Base-by-base conservation (phyloP, 2,329 filamentous ascomycete species). In the Alternaria longipes region DNA sequence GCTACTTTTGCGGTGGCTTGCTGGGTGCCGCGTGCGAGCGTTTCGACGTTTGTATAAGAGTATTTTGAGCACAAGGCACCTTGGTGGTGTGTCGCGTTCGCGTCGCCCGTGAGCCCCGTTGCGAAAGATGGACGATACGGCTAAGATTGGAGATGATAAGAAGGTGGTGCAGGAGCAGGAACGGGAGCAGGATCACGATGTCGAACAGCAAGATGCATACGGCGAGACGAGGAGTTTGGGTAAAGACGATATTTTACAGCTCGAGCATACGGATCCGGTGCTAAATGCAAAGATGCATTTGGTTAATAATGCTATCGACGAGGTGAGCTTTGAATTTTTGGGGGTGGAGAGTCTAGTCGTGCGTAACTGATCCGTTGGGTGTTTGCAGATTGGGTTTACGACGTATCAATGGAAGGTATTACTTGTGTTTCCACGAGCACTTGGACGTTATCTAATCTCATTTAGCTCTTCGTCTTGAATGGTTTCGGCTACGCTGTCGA, bases 241-340 rank as follows among this genome's bases (percentile, higher is more conserved):
- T 26, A 81, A 80, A 54, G 78, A 75, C 42, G 88, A 90, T 67
- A 77, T 90, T 24, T 81, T 90, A 14, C 82, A 81, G 5, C 77
- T 83, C 55, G 85, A 90, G 74, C 82, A 86, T 68, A 78, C 86
- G 28, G 88, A 91, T 70, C 86, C 87, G 5, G 87, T 85, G 1
- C 78, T 91, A 45, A 86, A 86, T 67, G 84, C 84, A 41, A 91
- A 91, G 75, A 91, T 91, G 87, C 84, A 88, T 67, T 80, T 91
- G 28, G 84, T 91, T 61, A 91, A 91, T 72, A 85, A 91, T 75
- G 64, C 66, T 5, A 68, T 68, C n/a, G 63, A 63, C 24, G 54
- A 64, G 52, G 54, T 49, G 36, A 56, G 42, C 38, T 44, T 32
- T 32, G 9, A 8, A n/a, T n/a, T n/a, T n/a, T n/a, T n/a, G n/a